Evolutionary conservation across 495 filamentous ascomycete species (phyloP).

Genomic region (Lepidopterella palustris): DNA sequence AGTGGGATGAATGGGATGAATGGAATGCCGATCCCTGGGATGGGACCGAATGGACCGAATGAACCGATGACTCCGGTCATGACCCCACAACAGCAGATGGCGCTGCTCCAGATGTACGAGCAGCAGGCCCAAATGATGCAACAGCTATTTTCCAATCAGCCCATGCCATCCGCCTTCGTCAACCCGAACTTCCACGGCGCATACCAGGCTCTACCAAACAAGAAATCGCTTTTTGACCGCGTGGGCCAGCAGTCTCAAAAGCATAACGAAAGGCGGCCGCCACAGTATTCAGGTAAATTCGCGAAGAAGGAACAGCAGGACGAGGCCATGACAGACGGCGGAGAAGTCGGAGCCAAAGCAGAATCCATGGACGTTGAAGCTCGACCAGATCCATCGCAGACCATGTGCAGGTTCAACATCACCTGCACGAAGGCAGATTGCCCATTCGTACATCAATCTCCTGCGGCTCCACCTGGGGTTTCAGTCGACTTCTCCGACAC

Average conservation of each 20-base stretch:
- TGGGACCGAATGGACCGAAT: conserved; percentile 29
- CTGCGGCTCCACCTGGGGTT: conserved; percentile 77
- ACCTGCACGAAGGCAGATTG: conserved; percentile 84
- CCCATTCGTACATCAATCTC: conserved; percentile 88
- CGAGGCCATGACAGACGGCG: conserved; percentile 29
- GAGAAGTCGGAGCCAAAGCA: conserved; percentile 36
- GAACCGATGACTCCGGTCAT: conserved; percentile 37
- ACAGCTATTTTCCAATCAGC: conserved; percentile 45
- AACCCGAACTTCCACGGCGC: conserved; percentile 49
- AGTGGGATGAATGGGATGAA: too few relatives aligned
- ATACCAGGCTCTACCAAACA: conserved; percentile 36
- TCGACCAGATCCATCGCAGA: conserved; percentile 41
- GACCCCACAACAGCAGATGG: conserved; percentile 65
- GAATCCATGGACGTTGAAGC: conserved; percentile 47
- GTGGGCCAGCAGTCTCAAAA: conserved; percentile 49
- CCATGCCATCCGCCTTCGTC: conserved; percentile 42
- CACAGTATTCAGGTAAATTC: conserved; percentile 21
- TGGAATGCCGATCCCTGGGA: conserved; percentile 35
- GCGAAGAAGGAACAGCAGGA: conserved; percentile 24
- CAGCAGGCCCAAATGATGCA: conserved; percentile 86
- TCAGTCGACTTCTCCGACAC: conserved; percentile 70
- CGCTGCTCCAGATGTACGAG: conserved; percentile 77
- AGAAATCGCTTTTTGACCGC: conserved; percentile 73
- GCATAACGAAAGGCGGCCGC: conserved; percentile 26
- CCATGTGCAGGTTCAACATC: conserved; percentile 79